Evolutionary conservation across 139 green algal genomes (phyloP).

Genomic region (Picocystis salinarum): DNA sequence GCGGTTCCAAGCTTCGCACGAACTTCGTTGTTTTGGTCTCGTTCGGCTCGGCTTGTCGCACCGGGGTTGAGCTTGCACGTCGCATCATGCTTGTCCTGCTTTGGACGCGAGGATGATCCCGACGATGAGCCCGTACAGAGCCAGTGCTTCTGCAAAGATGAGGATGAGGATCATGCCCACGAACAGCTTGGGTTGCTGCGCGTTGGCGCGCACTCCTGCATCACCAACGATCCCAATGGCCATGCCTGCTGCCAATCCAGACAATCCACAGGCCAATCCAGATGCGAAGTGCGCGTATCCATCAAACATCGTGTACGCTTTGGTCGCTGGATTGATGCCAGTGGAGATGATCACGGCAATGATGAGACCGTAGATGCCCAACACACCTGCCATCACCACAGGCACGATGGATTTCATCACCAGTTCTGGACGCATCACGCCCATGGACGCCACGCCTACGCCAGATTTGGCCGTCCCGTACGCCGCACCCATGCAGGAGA

Average conservation of each 20-base stretch:
- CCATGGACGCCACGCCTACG: conserved; percentile 96
- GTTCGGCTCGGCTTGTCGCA: too few relatives aligned
- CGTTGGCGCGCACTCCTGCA: conserved; percentile 92
- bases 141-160: conserved; percentile 98
- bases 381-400: conserved; percentile 96
- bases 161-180: conserved; percentile 99
- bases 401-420: conserved; percentile 99
- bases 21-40: too few relatives aligned
- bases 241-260: conserved; percentile 88
- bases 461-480: conserved; percentile 97
- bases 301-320: conserved; percentile 90
- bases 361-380: conserved; percentile 99
- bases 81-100: too few relatives aligned
- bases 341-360: conserved; percentile 98
- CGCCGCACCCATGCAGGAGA: conserved; percentile 91
- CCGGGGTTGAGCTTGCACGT: too few relatives aligned
- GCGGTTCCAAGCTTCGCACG: too few relatives aligned
- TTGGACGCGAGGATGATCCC: conserved; percentile 90
- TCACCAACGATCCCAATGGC: conserved; percentile 98
- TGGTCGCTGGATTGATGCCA: conserved; percentile 47
- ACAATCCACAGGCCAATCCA: conserved; percentile 84
- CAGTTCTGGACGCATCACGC: conserved; percentile 96
- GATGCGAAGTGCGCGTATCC: conserved; percentile 91
- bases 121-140: conserved; percentile 95
- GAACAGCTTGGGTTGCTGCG: conserved; percentile 99